Conservation (phyloP, 2,329 filamentous ascomycete species). For the Penicillium sumatraense region DNA sequence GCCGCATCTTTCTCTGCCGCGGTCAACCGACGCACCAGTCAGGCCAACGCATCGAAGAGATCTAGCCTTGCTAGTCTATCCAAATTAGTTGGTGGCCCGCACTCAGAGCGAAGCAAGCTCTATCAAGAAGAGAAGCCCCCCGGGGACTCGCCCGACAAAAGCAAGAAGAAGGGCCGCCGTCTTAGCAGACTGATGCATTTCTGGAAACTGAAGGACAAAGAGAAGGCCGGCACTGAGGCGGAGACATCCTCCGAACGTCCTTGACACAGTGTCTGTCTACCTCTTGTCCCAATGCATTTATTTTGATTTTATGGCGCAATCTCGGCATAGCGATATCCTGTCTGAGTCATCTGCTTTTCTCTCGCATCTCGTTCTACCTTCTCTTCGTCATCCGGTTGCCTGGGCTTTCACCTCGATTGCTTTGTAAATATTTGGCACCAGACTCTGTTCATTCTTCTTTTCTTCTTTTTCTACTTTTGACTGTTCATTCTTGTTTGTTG, state of each 20-base stretch:
- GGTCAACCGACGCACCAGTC: conserved; percentile 43
- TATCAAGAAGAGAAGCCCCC: conserved; percentile 51
- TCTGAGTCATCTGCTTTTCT: conserved; percentile 19
- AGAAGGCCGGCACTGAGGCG: conserved; percentile 31
- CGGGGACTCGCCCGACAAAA: conserved; percentile 41
- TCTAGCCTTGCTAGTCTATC: conserved; percentile 55
- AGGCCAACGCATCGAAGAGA: conserved; percentile 48
- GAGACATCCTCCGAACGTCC: conserved; percentile 26
- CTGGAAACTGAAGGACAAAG: conserved; percentile 54
- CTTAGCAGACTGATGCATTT: conserved; percentile 55
- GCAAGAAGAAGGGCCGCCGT: conserved; percentile 50
- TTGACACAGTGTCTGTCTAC: conserved; percentile 15
- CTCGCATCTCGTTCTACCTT: conserved; percentile 14
- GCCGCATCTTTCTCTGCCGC: conserved; percentile 50
- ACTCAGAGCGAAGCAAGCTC: conserved; percentile 51
- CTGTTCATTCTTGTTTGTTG: conserved; percentile 12
- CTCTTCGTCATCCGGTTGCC: conserved; percentile 10
- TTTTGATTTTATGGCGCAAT: conserved; percentile 30
- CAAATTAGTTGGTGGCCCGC: conserved; percentile 49
- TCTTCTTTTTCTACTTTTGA: conserved; percentile 16
- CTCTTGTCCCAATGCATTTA: conserved; percentile 24
- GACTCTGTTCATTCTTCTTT: conserved; percentile 28
- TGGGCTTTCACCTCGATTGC: conserved; percentile 17
- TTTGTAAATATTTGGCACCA: conserved; percentile 29
- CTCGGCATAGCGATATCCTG: conserved; percentile 33